Conservation (phyloP, 352 stramenopile genomes). For the Globisporangium paddicum region DNA sequence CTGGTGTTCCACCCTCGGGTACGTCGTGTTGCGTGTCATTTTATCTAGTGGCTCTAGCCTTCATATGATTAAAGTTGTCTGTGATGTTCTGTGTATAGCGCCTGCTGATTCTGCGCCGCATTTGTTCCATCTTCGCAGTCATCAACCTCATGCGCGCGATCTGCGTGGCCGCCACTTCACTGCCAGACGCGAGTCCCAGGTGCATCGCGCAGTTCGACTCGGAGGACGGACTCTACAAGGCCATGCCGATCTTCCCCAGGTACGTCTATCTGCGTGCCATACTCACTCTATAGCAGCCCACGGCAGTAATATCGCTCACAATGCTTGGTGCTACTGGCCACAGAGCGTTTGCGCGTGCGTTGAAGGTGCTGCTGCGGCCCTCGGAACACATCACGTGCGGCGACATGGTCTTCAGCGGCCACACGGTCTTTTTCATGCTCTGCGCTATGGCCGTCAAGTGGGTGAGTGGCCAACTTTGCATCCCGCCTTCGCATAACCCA, state of each 20-base stretch:
- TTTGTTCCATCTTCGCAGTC: constrained; percentile 80
- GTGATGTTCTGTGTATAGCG: constrained; percentile 29
- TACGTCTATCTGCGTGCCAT: constrained; percentile 21
- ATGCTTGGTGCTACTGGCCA: background rate
- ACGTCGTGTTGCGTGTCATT: constrained; percentile 19
- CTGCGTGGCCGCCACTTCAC: constrained; percentile 81
- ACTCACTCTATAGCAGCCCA: background rate
- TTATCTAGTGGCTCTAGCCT: background rate
- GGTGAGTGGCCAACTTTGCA: constrained; percentile 26
- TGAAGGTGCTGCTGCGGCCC: constrained; percentile 77
- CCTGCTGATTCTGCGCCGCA: constrained; percentile 75
- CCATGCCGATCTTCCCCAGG: constrained; percentile 84
- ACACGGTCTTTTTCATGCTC: constrained; percentile 83
- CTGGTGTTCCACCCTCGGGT: constrained; percentile 76
- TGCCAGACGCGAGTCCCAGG: constrained; percentile 81
- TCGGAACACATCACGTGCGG: constrained; percentile 87
- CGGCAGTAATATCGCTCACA: no score
- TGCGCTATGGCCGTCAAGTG: constrained; percentile 77
- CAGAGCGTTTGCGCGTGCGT: constrained; percentile 73
- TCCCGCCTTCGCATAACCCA: background rate
- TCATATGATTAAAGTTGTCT: background rate
- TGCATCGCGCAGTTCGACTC: constrained; percentile 84
- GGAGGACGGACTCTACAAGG: constrained; percentile 70
- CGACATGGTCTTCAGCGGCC: constrained; percentile 88
- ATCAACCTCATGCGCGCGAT: constrained; percentile 87